Evolutionary conservation across 495 filamentous ascomycete species (phyloP), one percentile per base, ranked within the genome.

Genomic region (Daldinia loculata): DNA sequence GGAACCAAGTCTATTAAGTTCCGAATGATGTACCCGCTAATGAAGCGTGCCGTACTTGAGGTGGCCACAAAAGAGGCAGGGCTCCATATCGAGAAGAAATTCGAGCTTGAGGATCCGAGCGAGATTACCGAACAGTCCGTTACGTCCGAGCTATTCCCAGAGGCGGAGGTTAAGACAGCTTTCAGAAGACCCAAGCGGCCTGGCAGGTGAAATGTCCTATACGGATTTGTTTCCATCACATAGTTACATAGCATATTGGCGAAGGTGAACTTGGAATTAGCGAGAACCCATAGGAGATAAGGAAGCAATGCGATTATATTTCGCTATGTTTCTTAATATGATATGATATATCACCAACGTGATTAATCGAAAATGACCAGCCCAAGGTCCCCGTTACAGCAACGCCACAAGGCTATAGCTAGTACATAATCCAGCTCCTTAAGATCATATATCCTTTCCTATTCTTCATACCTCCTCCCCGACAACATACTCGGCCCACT

Each of bases 141-240:
- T 70, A 77, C 89, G 38, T 91, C 90, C 32, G 93, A 97, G 76
- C 87, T 98, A 58, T 85, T 89, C 70, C 93, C 91, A 45, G 87
- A 89, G 73, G 83, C 87, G 38, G 89, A 92, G 77, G 80, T 85
- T 55, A 90, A 90, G 71, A 86, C 87, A 61, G 90, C 86, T 34
- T 99, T 99, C 78, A 89, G 88, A 64, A 87, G 93, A 77, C 95
- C 95, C n/a, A 96, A 93, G 86, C 84, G 94, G 73, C 95, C 95
- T 0, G 95, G 95, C 26, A 79, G 86, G 70, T 80, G 71, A 74
- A 71, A 19, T 6, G 15, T 6, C 39, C 14, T 3, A 34, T n/a
- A 7, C 1, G 29, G 9, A 56, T 19, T 17, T 43, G 38, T 14
- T 22, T 58, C n/a, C 2, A 24, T 1, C 9, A 48, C 12, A 22